These are phyloP conservation scores for Ogataea populi-albae DNA, from an alignment of 805 yeast species.

Conservation along the genomic window DNA sequence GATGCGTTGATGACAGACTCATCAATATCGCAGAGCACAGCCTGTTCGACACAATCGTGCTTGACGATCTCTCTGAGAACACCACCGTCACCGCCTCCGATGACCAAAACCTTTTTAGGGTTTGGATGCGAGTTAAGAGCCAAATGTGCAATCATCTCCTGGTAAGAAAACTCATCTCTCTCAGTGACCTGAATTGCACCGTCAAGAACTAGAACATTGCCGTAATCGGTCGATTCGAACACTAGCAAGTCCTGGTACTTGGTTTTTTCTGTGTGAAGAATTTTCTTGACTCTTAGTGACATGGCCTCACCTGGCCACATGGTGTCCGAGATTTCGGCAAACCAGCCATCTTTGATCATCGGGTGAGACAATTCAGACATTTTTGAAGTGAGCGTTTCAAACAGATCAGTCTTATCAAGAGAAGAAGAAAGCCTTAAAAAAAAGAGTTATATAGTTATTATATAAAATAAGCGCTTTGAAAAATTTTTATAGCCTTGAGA, in stretches of 20 bases:
- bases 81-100: conserved; percentile 99
- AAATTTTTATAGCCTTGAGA: conserved; percentile 9
- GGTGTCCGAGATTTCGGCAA: conserved; percentile 89
- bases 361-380: conserved; percentile 45
- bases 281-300: conserved; percentile 83
- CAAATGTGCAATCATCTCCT: conserved; percentile 96
- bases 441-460: too few species aligned
- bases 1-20: conserved; percentile 87
- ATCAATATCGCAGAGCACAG: conserved; percentile 91
- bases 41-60: conserved; percentile 82
- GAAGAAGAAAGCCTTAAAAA: background rate
- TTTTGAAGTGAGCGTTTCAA: background rate
- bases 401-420: background rate
- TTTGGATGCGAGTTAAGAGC: conserved; percentile 91
- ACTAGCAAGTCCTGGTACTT: conserved; percentile 91
- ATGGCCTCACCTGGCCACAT: conserved; percentile 99
- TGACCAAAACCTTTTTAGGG: conserved; percentile 89
- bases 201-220: conserved; percentile 92
- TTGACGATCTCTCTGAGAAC: conserved; percentile 92
- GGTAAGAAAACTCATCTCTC: conserved; percentile 96
- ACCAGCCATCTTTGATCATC: conserved; percentile 85
- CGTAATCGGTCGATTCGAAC: conserved; percentile 89
- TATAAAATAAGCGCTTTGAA: too few species aligned
- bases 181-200: conserved; percentile 96
- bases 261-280: conserved; percentile 80